These are phyloP conservation scores for Suillus subluteus DNA, from an alignment of 768 basidiomycete genomes.

Conservation along the genomic window DNA sequence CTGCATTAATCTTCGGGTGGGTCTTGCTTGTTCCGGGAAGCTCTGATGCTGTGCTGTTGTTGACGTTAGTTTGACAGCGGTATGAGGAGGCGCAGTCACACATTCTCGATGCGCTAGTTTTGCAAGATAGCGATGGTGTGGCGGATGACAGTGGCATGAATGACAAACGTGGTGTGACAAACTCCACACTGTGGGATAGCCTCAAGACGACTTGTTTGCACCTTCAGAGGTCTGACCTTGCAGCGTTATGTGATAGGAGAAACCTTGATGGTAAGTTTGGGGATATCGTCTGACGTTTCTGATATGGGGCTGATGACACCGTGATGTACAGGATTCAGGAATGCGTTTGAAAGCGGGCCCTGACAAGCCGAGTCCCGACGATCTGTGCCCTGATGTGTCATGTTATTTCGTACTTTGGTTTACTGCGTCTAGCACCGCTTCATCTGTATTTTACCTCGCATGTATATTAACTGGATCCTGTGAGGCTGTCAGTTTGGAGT, in stretches of 20 bases:
- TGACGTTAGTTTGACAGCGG: slow-evolving; percentile 46
- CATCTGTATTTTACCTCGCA: slow-evolving; percentile 7
- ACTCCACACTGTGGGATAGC: slow-evolving; percentile 85
- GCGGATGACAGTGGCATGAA: slow-evolving; percentile 46
- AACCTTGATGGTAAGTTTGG: slow-evolving; percentile 64
- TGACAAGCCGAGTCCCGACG: not conserved
- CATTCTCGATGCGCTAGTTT: slow-evolving; percentile 83
- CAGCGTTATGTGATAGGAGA: slow-evolving; percentile 67
- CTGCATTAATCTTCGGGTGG: slow-evolving; percentile 81
- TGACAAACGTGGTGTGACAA: slow-evolving; percentile 71
- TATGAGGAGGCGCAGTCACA: slow-evolving; percentile 88
- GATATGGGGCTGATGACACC: slow-evolving; percentile 1
- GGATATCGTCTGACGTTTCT: not conserved
- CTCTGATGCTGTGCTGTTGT: not conserved
- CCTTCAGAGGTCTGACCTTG: slow-evolving; percentile 78
- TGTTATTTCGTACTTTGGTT: not conserved
- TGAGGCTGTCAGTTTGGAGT: not conserved
- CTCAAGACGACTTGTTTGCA: slow-evolving; percentile 82
- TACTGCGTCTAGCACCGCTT: slow-evolving; percentile 3
- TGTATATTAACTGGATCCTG: slow-evolving; percentile 4
- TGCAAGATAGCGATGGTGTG: slow-evolving; percentile 88
- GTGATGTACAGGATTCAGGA: slow-evolving; percentile 15
- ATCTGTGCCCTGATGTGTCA: not conserved
- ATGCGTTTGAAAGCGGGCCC: slow-evolving; percentile 8
- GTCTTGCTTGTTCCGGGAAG: slow-evolving; percentile 28